Base-by-base conservation (phyloP, 208 protist species). In the Tetramitus jugosus region DNA sequence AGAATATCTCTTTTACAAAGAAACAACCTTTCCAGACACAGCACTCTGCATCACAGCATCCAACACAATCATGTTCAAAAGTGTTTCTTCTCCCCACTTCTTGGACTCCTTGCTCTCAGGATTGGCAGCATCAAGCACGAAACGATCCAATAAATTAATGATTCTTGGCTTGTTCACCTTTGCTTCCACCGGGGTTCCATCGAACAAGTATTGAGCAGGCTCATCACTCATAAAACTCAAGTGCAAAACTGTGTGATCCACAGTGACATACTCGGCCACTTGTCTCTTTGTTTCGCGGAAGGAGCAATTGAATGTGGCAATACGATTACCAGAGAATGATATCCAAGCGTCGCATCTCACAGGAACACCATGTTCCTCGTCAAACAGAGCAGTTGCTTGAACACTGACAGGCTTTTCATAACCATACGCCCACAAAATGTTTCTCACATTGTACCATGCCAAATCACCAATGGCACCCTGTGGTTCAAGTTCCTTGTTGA, bases 371-470 rank as follows among this genome's bases (percentile, higher is more conserved):
- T 17, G 33, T 29, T 74, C 53, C 10, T 31, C 1, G 7, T 33
- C 4, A 29, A 26, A 53, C 23, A 35, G 33, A 14, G 23, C 35
- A 74, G 26, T 31, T 39, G 26, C 67, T 39, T 53, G 3, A 10
- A 74, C 39, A 23, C 33, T 35, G 20, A 8, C 14, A 2, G 67
- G 67, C 37, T 53, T 39, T 53, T 74, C 42, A 49, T 53, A 74
- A 37, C 37, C 33, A 37, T 40, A 74, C 13, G 42, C 39, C 39
- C 42, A 53, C n/a, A 74, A 53, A 39, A 74, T 74, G 37, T 53
- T 53, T 53, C 42, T 46, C 33, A 52, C 3, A 53, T n/a, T 53
- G 10, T 74, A 74, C 67, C 67, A 74, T 39, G 42, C 67, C 3
- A 74, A 37, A 37, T 74, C 67, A 1, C 67, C 67, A 35, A 74